Evolutionary conservation across 2,329 filamentous ascomycete genomes (phyloP).

Genomic region (Epicoccum sorghinum): DNA sequence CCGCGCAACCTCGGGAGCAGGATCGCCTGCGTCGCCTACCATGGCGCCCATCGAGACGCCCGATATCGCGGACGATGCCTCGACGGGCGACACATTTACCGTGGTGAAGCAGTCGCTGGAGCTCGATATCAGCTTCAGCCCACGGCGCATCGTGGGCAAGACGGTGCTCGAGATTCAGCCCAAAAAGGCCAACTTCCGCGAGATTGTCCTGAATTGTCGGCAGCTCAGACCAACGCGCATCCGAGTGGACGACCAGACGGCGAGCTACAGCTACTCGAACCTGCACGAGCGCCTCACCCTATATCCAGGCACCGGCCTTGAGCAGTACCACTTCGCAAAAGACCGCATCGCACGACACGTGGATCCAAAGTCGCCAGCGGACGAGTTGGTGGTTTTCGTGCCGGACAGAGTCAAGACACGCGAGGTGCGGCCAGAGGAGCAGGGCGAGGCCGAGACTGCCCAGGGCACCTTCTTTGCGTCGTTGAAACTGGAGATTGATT

Average conservation of each 20-base stretch:
- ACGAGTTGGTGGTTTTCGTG: constrained; percentile 64
- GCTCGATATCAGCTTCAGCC: constrained; percentile 85
- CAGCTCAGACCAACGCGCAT: constrained; percentile 64
- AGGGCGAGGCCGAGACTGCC: constrained; percentile 35
- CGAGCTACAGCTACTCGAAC: constrained; percentile 59
- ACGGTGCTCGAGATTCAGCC: constrained; percentile 82
- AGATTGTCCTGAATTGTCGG: constrained; percentile 66
- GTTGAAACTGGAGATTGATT: constrained; percentile 75
- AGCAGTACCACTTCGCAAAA: constrained; percentile 78
- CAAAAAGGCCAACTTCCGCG: constrained; percentile 59
- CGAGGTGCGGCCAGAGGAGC: constrained; percentile 62
- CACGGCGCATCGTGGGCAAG: constrained; percentile 74
- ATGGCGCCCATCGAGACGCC: constrained; percentile 42
- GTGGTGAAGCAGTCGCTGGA: constrained; percentile 86
- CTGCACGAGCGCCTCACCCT: constrained; percentile 71
- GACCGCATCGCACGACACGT: constrained; percentile 68
- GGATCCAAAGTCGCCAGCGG: constrained; percentile 54
- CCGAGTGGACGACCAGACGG: constrained; percentile 50
- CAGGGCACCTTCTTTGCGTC: constrained; percentile 58
- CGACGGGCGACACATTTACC: constrained; percentile 52
- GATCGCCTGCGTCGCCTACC: constrained; percentile 34
- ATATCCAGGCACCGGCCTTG: constrained; percentile 66
- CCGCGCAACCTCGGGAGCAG: constrained; percentile 29
- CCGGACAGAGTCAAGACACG: constrained; percentile 67
- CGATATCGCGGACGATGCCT: constrained; percentile 37